Evolutionary conservation across 2,329 filamentous ascomycete genomes (phyloP), one percentile per base, ranked within the genome.

Genomic region (Xylariaceae sp.): DNA sequence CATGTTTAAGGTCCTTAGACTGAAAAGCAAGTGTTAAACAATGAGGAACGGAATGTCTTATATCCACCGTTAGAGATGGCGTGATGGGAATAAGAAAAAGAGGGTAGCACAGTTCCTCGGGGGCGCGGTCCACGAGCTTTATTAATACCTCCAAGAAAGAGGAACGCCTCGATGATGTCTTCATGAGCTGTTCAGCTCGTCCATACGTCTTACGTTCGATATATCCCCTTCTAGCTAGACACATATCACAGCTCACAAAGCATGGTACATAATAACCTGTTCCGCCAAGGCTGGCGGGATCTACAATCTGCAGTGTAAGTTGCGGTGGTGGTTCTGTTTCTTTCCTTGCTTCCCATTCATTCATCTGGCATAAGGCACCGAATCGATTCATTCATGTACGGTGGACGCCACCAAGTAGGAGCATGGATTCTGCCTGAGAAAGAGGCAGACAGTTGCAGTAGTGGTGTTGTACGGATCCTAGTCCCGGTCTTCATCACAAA

Each of bases 121-220:
- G 59, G 56, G 23, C 23, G 17, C 17, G 17, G 17, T 18, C 17
- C 17, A 18, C 2, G 17, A 18, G 17, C 1, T 30, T 61, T 63
- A 63, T 61, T 63, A 30, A 61, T 61, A 63, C 52, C 13, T 49
- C n/a, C 45, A 23, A 6, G 34, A 37, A 3, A 30, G 42, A 10
- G 17, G 17, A 5, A 7, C 30, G 4, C 11, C 44, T 37, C 11
- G 11, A 44, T 56, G 50, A 54, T 50, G 7, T n/a, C 49, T 45
- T 11, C 23, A 17, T 30, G 23, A 30, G 23, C 42, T 15, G 50
- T 34, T 23, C 30, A 30, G 23, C 11, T 23, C 48, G 10, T 2
- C 4, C 53, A 15, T 7, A 49, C 30, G 15, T 17, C 48, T 30
- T n/a, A 30, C 23, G 23, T 42, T 23, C 52, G 10, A 18, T 45